Percentiles rank a stretch among this genome's conserved stretches.
Conservation (phyloP, 768 basidiomycete species). For the Lentinus tigrinus region DNA sequence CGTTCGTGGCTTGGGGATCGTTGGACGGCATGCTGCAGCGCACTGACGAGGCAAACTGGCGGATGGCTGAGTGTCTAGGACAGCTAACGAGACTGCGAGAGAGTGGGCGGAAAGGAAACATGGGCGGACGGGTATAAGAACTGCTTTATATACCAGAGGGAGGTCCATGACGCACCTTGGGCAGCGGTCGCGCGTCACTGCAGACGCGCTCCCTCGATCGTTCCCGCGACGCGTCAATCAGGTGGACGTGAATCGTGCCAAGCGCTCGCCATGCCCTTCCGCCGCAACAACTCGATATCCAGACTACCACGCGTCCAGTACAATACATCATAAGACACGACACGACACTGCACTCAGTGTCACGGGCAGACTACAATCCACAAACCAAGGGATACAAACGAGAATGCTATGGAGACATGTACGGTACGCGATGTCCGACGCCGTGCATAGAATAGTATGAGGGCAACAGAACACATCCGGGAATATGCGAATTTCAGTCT, state of each 20-base stretch:
- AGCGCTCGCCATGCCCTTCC: too few relatives aligned
- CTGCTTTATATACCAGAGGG: background rate
- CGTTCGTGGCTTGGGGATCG: constrained; percentile 31
- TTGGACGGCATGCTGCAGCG: constrained; percentile 21
- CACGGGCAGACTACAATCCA: background rate
- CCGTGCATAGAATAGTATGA: background rate
- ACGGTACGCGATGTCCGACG: background rate
- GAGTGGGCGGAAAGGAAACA: background rate
- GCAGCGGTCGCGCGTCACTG: constrained; percentile 14
- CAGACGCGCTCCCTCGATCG: constrained; percentile 1
- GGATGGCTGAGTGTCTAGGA: background rate
- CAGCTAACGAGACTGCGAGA: background rate
- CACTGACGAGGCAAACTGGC: constrained; percentile 1
- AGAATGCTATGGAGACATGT: background rate
- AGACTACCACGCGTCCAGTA: too few relatives aligned
- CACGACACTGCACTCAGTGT: background rate
- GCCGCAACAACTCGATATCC: too few relatives aligned
- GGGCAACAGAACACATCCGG: background rate
- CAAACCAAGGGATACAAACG: background rate
- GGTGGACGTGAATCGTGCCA: background rate
- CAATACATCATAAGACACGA: too few relatives aligned
- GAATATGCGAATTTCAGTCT: constrained; percentile 7
- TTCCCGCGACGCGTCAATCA: constrained; percentile 4
- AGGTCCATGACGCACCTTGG: constrained; percentile 4
- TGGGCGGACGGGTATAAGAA: background rate